phyloP scores from a whole-genome alignment of 2,329 filamentous ascomycete genomes.

The Pseudocercospora macadamiae region DNA sequence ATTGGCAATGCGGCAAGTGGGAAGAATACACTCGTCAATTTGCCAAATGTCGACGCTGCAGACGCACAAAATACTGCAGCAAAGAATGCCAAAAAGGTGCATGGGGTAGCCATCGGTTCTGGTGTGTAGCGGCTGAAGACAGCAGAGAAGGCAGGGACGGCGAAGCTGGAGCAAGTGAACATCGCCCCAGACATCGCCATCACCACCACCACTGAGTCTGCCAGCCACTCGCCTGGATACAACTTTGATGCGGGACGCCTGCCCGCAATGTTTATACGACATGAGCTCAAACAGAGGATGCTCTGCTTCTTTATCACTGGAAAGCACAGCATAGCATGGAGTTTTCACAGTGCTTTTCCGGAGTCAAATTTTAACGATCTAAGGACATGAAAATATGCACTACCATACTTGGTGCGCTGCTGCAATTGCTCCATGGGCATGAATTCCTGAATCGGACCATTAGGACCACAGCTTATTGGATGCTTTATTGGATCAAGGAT shows the following conservation, averaged over 20 bases:
- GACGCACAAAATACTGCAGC: conserved; percentile 91
- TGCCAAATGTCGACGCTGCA: conserved; percentile 93
- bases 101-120: conserved; percentile 97
- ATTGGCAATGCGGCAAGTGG: conserved; percentile 98
- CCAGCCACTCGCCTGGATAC: conserved; percentile 6
- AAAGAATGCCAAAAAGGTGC: conserved; percentile 99
- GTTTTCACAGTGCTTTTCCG: conserved; percentile 8
- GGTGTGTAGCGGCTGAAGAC: conserved; percentile 78
- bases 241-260: conserved; percentile 4
- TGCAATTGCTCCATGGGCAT: conserved; percentile 1
- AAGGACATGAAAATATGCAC: conserved; percentile 11
- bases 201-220: conserved; percentile 27
- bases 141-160: conserved; percentile 36
- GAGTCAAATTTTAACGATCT: conserved; percentile 8
- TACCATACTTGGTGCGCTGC: conserved; percentile 2
- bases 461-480: background rate
- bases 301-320: conserved; percentile 3
- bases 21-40: conserved; percentile 96
- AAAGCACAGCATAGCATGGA: conserved; percentile 8
- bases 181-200: conserved; percentile 32
- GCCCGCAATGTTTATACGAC: conserved; percentile 16
- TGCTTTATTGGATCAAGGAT: conserved; percentile 14
- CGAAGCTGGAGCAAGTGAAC: conserved; percentile 30
- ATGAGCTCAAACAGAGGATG: conserved; percentile 7
- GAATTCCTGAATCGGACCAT: background rate